Evolutionary conservation across 176 grass and related monocot genomes (phyloP), one percentile per base, ranked within the genome.

Genomic region (Triticum aestivum): DNA sequence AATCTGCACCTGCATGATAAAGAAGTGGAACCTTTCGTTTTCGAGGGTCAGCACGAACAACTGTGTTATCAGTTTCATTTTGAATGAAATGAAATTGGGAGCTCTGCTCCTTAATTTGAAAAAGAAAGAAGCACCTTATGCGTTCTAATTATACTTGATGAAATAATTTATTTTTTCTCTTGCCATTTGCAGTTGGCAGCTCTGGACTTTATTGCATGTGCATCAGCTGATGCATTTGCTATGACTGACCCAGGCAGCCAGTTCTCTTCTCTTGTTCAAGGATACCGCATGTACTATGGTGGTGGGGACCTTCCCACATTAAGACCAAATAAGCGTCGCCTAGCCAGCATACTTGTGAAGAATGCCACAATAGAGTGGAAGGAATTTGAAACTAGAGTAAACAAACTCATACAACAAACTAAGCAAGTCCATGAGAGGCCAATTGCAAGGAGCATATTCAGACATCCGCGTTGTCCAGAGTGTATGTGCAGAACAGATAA

Each of bases 171-270:
- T 78, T 42, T 85, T 1, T 91, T 34, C 42, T 66, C 14, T 45
- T 79, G 9, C 26, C 24, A 76, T 86, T 79, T 71, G 84, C 90
- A 99, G 97, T 82, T 96, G 66, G 97, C 97, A 80, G 97, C 97
- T 18, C 73, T 99, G 73, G 97, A 96, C 73, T 96, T 99, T 34
- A 96, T 99, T 79, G 94, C 88, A 61, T 99, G 97, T 85, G 97
- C 92, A 39, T 90, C 94, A 75, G 92, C 97, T 4, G 97, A 99
- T 83, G 97, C 97, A 83, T 99, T 99, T 93, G 94, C 97, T 79
- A 96, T 99, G 97, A 96, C 97, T 49, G 97, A 99, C 77, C 82
- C 94, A 33, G 94, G 97, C 30, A 99, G 97, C 81, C 97, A 99
- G 80, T 82, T 99, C 27, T 99, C 94, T 8, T 96, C 92, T 64